A percentile compares a stretch with the other conserved stretches of the same genome.
phyloP scores from a whole-genome alignment of 1,284 basidiomycete species.

The Cryptococcus sp. region DNA sequence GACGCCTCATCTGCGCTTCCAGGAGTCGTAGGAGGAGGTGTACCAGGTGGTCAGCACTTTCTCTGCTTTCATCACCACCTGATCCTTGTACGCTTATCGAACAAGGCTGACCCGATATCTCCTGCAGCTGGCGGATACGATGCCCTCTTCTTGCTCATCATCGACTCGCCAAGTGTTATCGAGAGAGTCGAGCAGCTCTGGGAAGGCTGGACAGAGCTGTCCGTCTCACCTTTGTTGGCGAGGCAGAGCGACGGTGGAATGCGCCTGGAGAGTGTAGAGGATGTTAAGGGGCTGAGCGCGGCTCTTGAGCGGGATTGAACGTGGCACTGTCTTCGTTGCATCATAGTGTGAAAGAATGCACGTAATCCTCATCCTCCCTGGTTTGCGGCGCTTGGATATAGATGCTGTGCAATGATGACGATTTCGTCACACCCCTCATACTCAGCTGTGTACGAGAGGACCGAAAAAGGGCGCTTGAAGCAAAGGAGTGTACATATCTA shows the following conservation, averaged over 20 bases:
- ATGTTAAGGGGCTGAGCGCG: constrained; percentile 65
- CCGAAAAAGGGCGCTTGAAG: too few species aligned
- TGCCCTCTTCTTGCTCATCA: constrained; percentile 87
- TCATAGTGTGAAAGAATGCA: too few species aligned
- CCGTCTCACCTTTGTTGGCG: constrained; percentile 77
- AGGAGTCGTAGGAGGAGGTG: constrained; percentile 90
- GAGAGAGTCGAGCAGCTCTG: constrained; percentile 69
- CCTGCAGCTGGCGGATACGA: constrained; percentile 89
- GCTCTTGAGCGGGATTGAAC: constrained; percentile 14
- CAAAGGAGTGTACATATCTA: too few species aligned
- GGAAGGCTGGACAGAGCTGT: constrained; percentile 69
- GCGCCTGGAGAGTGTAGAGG: constrained; percentile 63
- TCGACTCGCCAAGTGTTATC: constrained; percentile 58
- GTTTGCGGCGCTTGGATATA: too few species aligned
- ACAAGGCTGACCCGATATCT: constrained; percentile 8
- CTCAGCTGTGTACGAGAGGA: too few species aligned
- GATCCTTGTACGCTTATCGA: background rate
- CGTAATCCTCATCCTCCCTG: too few species aligned
- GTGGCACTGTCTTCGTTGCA: too few species aligned
- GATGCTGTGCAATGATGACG: too few species aligned
- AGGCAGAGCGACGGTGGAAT: constrained; percentile 77
- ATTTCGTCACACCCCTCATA: too few species aligned
- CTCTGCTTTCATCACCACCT: constrained; percentile 3
- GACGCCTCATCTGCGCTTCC: constrained; percentile 73
- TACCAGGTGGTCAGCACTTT: constrained; percentile 74